These are phyloP conservation scores for Veloboletus limbatus DNA, from an alignment of 1,284 basidiomycete genomes.

Conservation along the genomic window DNA sequence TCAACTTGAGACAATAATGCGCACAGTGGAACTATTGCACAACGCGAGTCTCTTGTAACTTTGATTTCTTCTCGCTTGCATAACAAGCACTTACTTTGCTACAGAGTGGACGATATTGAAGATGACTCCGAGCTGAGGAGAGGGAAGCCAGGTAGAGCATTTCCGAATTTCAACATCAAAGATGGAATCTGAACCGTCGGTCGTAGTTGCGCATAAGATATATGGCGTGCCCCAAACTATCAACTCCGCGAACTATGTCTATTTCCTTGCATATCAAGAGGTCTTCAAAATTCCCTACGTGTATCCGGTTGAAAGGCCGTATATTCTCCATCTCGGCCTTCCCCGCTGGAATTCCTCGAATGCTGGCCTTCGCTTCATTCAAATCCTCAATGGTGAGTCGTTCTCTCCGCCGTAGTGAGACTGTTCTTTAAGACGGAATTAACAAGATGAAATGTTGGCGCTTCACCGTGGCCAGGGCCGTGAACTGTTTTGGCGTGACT, in stretches of 20 bases:
- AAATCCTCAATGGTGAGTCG: slow-evolving; percentile 63
- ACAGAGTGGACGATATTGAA: slow-evolving; percentile 82
- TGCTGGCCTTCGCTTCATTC: slow-evolving; percentile 44
- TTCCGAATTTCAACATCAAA: background rate
- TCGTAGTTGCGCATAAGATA: slow-evolving; percentile 72
- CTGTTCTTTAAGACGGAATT: background rate
- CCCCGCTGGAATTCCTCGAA: slow-evolving; percentile 1
- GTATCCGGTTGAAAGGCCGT: slow-evolving; percentile 3
- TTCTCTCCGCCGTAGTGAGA: background rate
- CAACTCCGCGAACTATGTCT: slow-evolving; percentile 86
- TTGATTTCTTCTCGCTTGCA: background rate
- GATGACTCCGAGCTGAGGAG: slow-evolving; percentile 74
- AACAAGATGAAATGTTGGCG: slow-evolving; percentile 67
- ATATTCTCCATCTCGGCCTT: slow-evolving; percentile 39
- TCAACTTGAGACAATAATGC: slow-evolving; percentile 72
- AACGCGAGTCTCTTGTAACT: slow-evolving; percentile 70
- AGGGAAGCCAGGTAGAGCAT: slow-evolving; percentile 61
- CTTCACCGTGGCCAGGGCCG: slow-evolving; percentile 82
- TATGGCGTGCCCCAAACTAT: slow-evolving; percentile 82
- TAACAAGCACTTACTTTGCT: background rate
- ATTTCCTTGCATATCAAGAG: slow-evolving; percentile 86
- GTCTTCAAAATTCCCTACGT: slow-evolving; percentile 42
- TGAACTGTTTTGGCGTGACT: slow-evolving; percentile 79
- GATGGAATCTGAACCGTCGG: background rate
- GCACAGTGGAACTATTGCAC: slow-evolving; percentile 88